Percentiles rank a stretch among this genome's conserved stretches.
These are phyloP conservation scores for Fomitopsis palustris DNA, from an alignment of 1,284 basidiomycete genomes.

Conservation along the genomic window DNA sequence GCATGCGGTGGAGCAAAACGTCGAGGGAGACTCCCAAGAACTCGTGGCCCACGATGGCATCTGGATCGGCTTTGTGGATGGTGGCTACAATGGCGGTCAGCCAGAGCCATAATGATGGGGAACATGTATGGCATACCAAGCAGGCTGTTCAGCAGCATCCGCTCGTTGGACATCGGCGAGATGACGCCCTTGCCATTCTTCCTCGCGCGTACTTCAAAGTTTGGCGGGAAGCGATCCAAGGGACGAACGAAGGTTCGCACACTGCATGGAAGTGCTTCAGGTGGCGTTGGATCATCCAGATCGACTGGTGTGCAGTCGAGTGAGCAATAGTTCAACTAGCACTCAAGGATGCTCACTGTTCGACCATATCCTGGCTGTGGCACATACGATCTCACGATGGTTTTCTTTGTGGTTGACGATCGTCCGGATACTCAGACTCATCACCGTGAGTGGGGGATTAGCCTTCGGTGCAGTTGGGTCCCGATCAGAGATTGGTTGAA, in stretches of 20 bases:
- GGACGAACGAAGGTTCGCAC: constrained; percentile 93
- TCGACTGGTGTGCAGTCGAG: constrained; percentile 49
- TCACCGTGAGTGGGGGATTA: constrained; percentile 85
- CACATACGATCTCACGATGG: constrained; percentile 90
- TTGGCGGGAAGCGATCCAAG: constrained; percentile 84
- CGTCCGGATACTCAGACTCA: constrained; percentile 87
- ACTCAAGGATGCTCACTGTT: constrained; percentile 55
- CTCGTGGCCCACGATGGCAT: constrained; percentile 93
- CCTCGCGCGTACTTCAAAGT: constrained; percentile 74
- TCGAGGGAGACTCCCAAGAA: constrained; percentile 93
- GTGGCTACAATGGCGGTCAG: constrained; percentile 49
- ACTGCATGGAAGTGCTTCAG: constrained; percentile 79
- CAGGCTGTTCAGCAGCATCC: constrained; percentile 81
- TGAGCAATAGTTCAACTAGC: background rate
- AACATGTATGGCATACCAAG: constrained; percentile 48
- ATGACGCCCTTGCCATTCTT: constrained; percentile 69
- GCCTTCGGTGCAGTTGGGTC: constrained; percentile 77
- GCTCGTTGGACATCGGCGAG: constrained; percentile 78
- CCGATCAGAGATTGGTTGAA: constrained; percentile 79
- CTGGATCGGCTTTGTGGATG: constrained; percentile 87
- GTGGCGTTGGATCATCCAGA: constrained; percentile 88
- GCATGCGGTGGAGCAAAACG: constrained; percentile 89
- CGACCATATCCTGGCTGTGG: constrained; percentile 84
- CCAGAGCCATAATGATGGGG: background rate
- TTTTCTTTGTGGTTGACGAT: constrained; percentile 95